These are phyloP conservation scores for Cladophialophora chaetospira DNA, from an alignment of 2,329 filamentous ascomycete species.

Conservation along the genomic window DNA sequence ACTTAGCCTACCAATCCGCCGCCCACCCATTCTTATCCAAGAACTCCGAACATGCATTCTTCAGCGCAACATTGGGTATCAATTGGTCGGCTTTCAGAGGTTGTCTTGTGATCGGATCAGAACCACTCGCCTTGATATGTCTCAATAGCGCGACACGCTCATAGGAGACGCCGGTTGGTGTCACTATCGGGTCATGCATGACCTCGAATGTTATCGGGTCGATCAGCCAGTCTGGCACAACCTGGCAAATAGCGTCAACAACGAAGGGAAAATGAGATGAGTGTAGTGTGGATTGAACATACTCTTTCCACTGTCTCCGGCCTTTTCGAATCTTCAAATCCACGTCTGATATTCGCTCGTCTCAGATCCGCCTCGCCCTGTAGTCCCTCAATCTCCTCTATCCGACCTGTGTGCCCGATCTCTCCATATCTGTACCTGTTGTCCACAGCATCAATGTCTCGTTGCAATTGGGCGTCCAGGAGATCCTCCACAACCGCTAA, in stretches of 20 bases:
- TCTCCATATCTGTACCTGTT: constrained; percentile 33
- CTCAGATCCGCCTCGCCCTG: constrained; percentile 53
- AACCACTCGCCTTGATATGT: constrained; percentile 72
- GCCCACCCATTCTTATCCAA: constrained; percentile 87
- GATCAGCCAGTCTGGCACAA: constrained; percentile 52
- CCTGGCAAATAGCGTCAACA: constrained; percentile 33
- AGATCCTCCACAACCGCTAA: constrained; percentile 44
- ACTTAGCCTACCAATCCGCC: constrained; percentile 71
- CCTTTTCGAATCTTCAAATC: constrained; percentile 46
- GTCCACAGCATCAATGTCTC: constrained; percentile 41
- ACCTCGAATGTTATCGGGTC: constrained; percentile 54
- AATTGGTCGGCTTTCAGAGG: constrained; percentile 69
- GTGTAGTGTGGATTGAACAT: background rate
- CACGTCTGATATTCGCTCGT: constrained; percentile 48
- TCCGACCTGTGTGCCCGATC: constrained; percentile 64
- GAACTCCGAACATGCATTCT: constrained; percentile 82
- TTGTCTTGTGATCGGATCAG: constrained; percentile 82
- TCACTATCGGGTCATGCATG: constrained; percentile 55
- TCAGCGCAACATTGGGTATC: constrained; percentile 77
- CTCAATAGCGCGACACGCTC: constrained; percentile 84
- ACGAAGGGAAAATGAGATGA: background rate
- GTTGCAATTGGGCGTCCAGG: constrained; percentile 43
- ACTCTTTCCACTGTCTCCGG: constrained; percentile 48
- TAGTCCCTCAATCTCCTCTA: constrained; percentile 65
- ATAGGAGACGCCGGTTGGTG: constrained; percentile 83